Conservation (phyloP, 2,329 filamentous ascomycete species). For the Colletotrichum lini region DNA sequence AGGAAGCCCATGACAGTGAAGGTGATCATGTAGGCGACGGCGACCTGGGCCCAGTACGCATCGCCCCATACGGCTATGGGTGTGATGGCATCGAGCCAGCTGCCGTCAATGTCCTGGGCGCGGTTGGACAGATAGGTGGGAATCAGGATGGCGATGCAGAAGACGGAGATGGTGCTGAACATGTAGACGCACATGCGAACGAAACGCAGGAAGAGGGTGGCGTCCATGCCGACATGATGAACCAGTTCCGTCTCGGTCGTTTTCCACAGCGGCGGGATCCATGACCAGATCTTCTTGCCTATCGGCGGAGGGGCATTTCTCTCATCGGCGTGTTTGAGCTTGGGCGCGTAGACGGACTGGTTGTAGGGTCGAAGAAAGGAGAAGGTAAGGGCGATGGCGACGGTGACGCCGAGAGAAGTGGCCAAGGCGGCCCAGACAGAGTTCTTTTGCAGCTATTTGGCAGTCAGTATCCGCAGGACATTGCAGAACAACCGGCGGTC, state of each 20-base stretch:
- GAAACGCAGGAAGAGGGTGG: conserved; percentile 90
- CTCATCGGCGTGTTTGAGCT: conserved; percentile 91
- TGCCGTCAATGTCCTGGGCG: conserved; percentile 44
- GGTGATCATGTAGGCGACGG: conserved; percentile 77
- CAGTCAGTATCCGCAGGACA: background rate
- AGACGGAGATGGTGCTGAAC: conserved; percentile 79
- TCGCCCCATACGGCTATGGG: conserved; percentile 67
- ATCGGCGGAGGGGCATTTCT: conserved; percentile 90
- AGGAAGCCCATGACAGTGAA: conserved; percentile 84
- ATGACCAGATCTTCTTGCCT: conserved; percentile 89
- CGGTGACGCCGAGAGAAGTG: conserved; percentile 83
- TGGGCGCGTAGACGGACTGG: conserved; percentile 92
- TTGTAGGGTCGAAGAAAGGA: conserved; percentile 93
- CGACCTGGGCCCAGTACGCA: conserved; percentile 73
- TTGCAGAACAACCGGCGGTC: too few relatives aligned
- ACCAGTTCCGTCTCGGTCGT: conserved; percentile 85
- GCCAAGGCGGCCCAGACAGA: conserved; percentile 85
- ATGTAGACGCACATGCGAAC: conserved; percentile 93
- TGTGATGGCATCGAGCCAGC: conserved; percentile 73
- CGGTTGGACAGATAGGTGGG: conserved; percentile 78
- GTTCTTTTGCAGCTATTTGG: conserved; percentile 60
- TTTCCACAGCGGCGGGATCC: conserved; percentile 83
- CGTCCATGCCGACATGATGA: conserved; percentile 90
- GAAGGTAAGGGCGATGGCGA: conserved; percentile 83
- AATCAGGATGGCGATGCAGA: conserved; percentile 84